Base-by-base conservation (phyloP, 495 filamentous ascomycete genomes). In the Annulohypoxylon moriforme region DNA sequence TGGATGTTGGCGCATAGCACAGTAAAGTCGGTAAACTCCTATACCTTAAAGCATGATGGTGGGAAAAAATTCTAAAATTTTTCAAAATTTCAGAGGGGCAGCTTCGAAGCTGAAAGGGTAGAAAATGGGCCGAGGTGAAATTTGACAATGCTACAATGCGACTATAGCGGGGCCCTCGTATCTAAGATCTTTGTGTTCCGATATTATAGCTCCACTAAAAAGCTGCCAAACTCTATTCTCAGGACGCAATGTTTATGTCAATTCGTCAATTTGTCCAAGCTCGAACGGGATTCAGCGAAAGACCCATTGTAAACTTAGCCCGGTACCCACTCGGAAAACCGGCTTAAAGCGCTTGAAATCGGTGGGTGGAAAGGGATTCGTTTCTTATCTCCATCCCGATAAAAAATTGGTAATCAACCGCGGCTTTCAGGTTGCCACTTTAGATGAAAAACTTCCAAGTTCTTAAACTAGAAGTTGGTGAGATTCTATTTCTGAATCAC, bases 111-210 rank as follows among this genome's bases (percentile, higher is more conserved):
- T 44, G 40, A 44, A 18, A 34, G n/a, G 18, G 14, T 34, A 29
- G 38, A 36, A 34, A 34, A 62, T 24, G 61, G 42, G 52, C 69
- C 63, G 59, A 72, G 69, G 64, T 67, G 58, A 72, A 67, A 67
- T 62, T 72, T 67, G 40, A 61, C 29, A 55, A 61, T 67, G 57
- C 44, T 63, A 65, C 29, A 47, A 57, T 67, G 57, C 44, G 58
- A 65, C 36, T n/a, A 71, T 67, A 27, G 63, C 56, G 63, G 61
- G 44, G 42, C 47, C 47, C 36, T 71, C 60, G 68, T 71, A 71
- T 71, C 68, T 71, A 55, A 65, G 61, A 60, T 60, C 47, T 57
- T 50, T 33, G n/a, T 10, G 20, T 22, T 31, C 33, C 25, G 38
- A 40, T 68, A 50, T 38, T 61, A 25, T 58, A 34, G 24, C n/a